These are phyloP conservation scores for Gilbertella persicaria DNA, from an alignment of 371 early-diverging fungal genomes.

Conservation along the genomic window DNA sequence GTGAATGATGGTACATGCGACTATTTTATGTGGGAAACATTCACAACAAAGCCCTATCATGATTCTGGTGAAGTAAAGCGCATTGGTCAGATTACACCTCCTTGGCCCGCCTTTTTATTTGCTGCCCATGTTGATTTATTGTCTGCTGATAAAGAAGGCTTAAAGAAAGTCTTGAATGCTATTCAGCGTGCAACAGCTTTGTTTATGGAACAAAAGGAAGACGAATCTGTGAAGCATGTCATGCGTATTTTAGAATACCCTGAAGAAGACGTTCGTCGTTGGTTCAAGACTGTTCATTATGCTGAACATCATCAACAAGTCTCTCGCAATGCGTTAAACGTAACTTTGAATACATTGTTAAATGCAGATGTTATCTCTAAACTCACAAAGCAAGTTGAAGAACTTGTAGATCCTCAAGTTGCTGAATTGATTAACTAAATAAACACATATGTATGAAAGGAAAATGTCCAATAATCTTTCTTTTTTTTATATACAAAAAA, in stretches of 20 bases:
- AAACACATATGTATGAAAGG: no score
- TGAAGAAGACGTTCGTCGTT: conserved; percentile 66
- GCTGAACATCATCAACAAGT: conserved; percentile 53
- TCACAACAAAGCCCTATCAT: conserved; percentile 85
- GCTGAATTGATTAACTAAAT: conserved; percentile 22
- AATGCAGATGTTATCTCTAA: conserved; percentile 59
- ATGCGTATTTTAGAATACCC: conserved; percentile 59
- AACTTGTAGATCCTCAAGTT: conserved; percentile 21
- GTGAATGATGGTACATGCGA: conserved; percentile 64
- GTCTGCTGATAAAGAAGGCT: conserved; percentile 15
- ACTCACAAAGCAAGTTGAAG: conserved; percentile 26
- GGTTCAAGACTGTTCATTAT: conserved; percentile 74
- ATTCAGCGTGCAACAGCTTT: conserved; percentile 44
- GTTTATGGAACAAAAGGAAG: conserved; percentile 55
- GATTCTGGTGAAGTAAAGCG: conserved; percentile 69
- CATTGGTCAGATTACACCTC: conserved; percentile 79
- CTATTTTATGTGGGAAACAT: conserved; percentile 87
- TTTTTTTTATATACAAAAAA: no score
- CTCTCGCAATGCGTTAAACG: conserved; percentile 47
- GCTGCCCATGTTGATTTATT: conserved; percentile 65
- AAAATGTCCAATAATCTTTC: no score
- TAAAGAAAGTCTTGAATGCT: conserved; percentile 43
- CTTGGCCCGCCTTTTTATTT: conserved; percentile 88
- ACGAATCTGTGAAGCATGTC: conserved; percentile 57
- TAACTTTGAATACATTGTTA: conserved; percentile 52